Percentiles rank a stretch among this genome's conserved stretches.
These are phyloP conservation scores for Solanum dulcamara DNA, from an alignment of 257 asterid genomes.

Conservation along the genomic window DNA sequence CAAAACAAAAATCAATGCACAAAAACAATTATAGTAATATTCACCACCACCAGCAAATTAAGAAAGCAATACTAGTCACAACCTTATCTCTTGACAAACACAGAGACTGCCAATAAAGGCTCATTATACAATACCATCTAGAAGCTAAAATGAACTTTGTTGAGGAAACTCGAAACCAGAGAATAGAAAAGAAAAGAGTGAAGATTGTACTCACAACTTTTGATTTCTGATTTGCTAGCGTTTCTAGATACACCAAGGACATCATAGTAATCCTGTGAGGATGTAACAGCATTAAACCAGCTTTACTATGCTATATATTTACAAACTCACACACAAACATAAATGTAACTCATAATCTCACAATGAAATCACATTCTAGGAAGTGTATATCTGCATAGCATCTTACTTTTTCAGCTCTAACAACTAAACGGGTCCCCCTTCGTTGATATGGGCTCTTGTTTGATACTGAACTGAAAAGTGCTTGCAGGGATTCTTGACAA, in stretches of 20 bases:
- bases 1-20: neutral
- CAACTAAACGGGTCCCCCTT: conserved; percentile 53
- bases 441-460: conserved; percentile 26
- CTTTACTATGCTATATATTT: neutral
- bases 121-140: neutral
- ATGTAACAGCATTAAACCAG: neutral
- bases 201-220: conserved; percentile 55
- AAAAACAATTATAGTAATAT: neutral
- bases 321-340: neutral
- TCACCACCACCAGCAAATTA: neutral
- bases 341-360: neutral
- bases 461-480: conserved; percentile 40
- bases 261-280: conserved; percentile 69
- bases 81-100: neutral
- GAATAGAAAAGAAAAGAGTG: neutral
- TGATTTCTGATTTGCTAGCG: conserved; percentile 85
- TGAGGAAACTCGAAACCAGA: neutral
- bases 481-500: conserved; percentile 44
- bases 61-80: neutral
- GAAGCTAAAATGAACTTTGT: neutral
- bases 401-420: conserved; percentile 84
- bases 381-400: neutral
- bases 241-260: conserved; percentile 86
- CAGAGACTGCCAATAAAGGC: neutral
- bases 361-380: neutral